Base-by-base conservation (phyloP, 305 asterid genomes). In the Solanum hybrid region DNA sequence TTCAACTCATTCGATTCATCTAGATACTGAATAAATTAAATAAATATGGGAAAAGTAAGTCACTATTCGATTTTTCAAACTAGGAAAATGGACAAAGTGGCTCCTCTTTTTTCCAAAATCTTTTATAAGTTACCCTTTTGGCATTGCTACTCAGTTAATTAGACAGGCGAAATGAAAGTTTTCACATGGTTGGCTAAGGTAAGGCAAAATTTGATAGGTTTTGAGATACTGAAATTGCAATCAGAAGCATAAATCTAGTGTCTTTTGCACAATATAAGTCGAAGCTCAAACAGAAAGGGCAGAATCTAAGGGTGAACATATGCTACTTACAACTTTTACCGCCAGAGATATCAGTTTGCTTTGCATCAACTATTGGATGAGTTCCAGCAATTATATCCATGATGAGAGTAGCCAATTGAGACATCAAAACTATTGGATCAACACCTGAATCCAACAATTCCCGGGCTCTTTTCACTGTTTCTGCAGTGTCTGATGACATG, bases 331-430 rank as follows among this genome's bases (percentile, higher is more conserved):
- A 91, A 86, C 91, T 91, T 90, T 91, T 90, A 73, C 95, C 94
- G 90, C 92, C 90, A 81, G 98, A 94, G 88, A 88, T 92, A 85
- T 88, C 86, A 56, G 79, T 87, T 40, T 88, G 91, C 87, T 91
- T 93, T 51, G 92, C 91, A 86, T 93, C 96, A 81, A 84, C 89
- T 79, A 79, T 89, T 2, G 92, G 93, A 90, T 92, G 92, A 87
- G 95, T 94, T 87, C 98, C 99, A 38, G 98, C 98, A 87, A 97
- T 96, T 88, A 96, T 94, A 92, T 97, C 99, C 89, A 97, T 98
- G 75, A 97, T 96, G 88, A 97, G 97, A 20, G 95, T 91, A 10
- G 98, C 99, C 96, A 97, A 91, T 90, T 96, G 99, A 88, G 99
- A 97, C 94, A 95, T 94, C 89, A 97, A 92, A 88, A 93, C 97